A percentile compares a stretch with the other conserved stretches of the same genome.
These are phyloP conservation scores for Puccinia horiana DNA, from an alignment of 1,284 basidiomycete species.

Conservation along the genomic window DNA sequence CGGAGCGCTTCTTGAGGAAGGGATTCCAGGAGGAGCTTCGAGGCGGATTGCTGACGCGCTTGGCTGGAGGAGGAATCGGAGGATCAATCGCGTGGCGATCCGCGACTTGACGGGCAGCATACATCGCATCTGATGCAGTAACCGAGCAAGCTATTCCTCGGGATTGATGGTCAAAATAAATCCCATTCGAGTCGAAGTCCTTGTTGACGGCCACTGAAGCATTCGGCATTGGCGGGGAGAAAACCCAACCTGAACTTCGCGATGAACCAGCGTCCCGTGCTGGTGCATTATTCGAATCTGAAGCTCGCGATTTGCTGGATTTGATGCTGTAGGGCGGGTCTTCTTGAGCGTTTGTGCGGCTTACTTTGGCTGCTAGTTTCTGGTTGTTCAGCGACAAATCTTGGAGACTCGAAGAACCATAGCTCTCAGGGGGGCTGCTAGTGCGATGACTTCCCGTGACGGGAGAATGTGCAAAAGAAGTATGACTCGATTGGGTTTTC, in stretches of 20 bases:
- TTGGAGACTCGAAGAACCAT: neutral
- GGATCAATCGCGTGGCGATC: neutral
- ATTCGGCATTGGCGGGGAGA: constrained; percentile 17
- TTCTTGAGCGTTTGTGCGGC: no score
- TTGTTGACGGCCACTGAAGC: constrained; percentile 33
- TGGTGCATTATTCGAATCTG: neutral
- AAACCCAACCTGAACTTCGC: neutral
- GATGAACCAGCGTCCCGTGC: neutral
- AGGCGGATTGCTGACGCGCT: neutral
- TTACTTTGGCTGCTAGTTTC: neutral
- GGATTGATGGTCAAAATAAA: neutral
- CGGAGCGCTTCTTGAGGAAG: neutral
- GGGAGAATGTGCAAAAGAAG: neutral
- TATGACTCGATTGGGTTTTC: neutral
- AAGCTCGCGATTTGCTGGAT: neutral
- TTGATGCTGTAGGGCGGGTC: neutral
- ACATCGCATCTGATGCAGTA: constrained; percentile 44
- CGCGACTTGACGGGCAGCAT: constrained; percentile 26
- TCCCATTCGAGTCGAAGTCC: constrained; percentile 12
- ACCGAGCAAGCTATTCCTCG: constrained; percentile 29
- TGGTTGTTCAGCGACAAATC: neutral
- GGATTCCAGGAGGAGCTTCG: constrained; percentile 2
- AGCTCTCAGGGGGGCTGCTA: neutral
- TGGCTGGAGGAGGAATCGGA: no score
- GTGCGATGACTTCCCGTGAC: neutral